Evolutionary conservation across 768 basidiomycete species (phyloP).

Genomic region (Tricholoma flavovirens): DNA sequence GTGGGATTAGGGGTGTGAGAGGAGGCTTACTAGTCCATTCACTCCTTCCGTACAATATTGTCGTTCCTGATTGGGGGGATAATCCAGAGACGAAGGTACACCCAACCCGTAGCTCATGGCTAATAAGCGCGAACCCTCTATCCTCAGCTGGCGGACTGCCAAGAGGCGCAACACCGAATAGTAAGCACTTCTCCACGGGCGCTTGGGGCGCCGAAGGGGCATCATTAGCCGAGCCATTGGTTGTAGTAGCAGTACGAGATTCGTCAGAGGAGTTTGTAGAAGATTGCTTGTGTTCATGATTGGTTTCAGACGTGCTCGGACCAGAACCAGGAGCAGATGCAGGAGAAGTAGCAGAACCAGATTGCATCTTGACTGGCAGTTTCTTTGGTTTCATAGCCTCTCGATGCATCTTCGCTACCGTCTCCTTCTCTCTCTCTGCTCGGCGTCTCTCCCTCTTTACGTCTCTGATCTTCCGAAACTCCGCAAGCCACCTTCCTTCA

Average conservation of each 20-base stretch:
- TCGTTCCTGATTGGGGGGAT: conserved; percentile 32
- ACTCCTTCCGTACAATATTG: conserved; percentile 9
- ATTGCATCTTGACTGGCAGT: background rate
- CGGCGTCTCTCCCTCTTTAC: conserved; percentile 13
- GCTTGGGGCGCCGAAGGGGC: conserved; percentile 17
- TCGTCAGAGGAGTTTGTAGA: background rate
- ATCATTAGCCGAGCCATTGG: conserved; percentile 1
- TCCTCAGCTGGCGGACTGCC: conserved; percentile 32
- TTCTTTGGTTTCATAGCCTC: background rate
- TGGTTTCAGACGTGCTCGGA: background rate
- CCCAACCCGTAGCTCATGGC: conserved; percentile 23
- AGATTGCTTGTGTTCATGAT: background rate
- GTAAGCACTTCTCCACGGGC: conserved; percentile 34
- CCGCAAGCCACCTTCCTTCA: conserved; percentile 42
- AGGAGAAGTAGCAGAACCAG: background rate
- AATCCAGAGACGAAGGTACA: conserved; percentile 41
- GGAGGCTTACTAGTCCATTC: background rate
- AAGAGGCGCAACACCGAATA: conserved; percentile 45
- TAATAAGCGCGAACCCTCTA: conserved; percentile 34
- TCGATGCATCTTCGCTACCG: conserved; percentile 18
- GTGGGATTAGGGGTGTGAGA: no score
- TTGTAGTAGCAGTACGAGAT: background rate
- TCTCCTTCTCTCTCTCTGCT: conserved; percentile 5
- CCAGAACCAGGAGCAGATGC: background rate
- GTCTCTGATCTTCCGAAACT: conserved; percentile 31